phyloP scores from a whole-genome alignment of 345 rosid species.

The Lumnitzera littorea region DNA sequence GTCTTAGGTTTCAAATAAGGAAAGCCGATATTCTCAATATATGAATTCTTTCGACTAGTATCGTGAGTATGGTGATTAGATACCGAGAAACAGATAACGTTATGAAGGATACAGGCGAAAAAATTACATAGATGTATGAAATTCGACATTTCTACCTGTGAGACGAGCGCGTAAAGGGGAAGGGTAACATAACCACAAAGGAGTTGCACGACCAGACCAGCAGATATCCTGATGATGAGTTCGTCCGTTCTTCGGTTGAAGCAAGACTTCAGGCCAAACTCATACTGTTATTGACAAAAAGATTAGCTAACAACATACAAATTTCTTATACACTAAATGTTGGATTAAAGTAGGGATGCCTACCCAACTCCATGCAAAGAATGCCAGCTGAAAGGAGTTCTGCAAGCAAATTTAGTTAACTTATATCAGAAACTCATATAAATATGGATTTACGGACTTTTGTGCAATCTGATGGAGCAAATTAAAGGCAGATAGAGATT shows the following conservation, averaged over 20 bases:
- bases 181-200: slow-evolving; percentile 27
- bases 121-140: background rate
- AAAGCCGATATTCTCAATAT: no score
- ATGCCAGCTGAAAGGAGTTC: slow-evolving; percentile 29
- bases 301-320: slow-evolving; percentile 4
- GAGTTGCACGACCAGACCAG: slow-evolving; percentile 13
- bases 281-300: slow-evolving; percentile 11
- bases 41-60: no score
- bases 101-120: background rate
- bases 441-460: no score
- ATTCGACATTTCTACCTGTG: slow-evolving; percentile 11
- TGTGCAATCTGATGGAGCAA: no score
- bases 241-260: slow-evolving; percentile 17
- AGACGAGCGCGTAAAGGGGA: slow-evolving; percentile 25
- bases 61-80: background rate
- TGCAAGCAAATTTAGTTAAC: slow-evolving; percentile 12
- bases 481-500: no score
- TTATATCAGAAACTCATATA: background rate
- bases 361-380: slow-evolving; percentile 26
- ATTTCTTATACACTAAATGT: background rate
- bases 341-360: background rate
- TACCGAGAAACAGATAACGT: background rate
- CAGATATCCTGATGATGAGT: slow-evolving; percentile 13
- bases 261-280: slow-evolving; percentile 23
- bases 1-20: no score